Conservation (phyloP, 2,329 filamentous ascomycete species). For the Madurella mycetomatis region DNA sequence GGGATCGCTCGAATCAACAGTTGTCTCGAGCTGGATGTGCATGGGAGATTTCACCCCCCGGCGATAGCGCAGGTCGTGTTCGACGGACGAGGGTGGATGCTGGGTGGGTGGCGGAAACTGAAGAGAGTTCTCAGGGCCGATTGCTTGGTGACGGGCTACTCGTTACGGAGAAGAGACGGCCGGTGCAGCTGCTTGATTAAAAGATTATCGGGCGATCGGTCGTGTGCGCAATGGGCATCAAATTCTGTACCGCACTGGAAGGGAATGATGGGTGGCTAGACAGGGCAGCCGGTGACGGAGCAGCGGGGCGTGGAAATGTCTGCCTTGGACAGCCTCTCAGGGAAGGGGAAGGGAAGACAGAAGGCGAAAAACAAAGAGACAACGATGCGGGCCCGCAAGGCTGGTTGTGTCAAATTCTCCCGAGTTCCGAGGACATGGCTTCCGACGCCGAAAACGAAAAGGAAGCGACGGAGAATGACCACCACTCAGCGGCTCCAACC, state of each 20-base stretch:
- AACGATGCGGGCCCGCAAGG: constrained; percentile 18
- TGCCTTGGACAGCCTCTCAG: background rate
- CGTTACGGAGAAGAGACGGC: constrained; percentile 17
- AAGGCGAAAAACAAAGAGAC: constrained; percentile 19
- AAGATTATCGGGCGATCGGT: constrained; percentile 10
- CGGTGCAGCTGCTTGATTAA: constrained; percentile 26
- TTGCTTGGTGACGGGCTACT: constrained; percentile 3
- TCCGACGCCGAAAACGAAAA: constrained; percentile 7
- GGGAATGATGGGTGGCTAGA: background rate
- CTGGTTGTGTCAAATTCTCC: constrained; percentile 18
- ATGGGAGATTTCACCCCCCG: background rate
- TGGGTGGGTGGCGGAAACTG: constrained; percentile 6
- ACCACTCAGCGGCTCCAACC: constrained; percentile 12
- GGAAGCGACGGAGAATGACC: constrained; percentile 11
- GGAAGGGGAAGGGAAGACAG: constrained; percentile 1
- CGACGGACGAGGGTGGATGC: background rate
- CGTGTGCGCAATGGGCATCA: constrained; percentile 6
- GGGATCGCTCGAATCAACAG: constrained; percentile 16
- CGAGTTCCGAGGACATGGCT: constrained; percentile 7
- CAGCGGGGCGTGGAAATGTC: background rate
- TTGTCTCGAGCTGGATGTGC: background rate
- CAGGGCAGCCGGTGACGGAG: constrained; percentile 1
- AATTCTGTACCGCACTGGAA: constrained; percentile 4
- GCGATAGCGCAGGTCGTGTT: background rate
- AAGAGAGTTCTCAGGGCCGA: constrained; percentile 1